Conservation (phyloP, 169 alveolate genomes). For the Amoebophrya sp. region DNA sequence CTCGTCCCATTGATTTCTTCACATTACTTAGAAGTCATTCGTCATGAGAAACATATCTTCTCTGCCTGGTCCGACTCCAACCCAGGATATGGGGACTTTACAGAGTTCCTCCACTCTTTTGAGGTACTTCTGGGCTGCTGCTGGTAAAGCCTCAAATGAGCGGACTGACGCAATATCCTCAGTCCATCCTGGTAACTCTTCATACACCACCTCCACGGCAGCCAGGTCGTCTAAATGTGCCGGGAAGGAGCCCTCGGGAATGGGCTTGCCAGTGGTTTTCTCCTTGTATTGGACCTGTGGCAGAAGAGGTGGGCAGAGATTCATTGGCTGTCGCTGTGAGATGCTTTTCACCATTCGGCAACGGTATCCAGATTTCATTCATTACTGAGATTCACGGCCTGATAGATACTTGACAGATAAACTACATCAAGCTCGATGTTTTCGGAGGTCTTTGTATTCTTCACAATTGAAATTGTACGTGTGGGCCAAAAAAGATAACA, state of each 20-base stretch:
- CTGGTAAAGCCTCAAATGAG: slow-evolving; percentile 22
- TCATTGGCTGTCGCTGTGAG: no score
- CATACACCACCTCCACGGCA: slow-evolving; percentile 30
- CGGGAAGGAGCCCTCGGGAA: slow-evolving; percentile 17
- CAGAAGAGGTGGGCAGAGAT: no score
- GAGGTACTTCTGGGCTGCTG: slow-evolving; percentile 32
- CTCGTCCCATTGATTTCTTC: no score
- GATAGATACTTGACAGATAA: no score
- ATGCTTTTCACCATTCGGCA: no score
- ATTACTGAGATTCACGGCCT: no score
- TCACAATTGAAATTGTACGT: no score
- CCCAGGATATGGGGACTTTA: slow-evolving; percentile 20
- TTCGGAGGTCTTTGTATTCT: no score
- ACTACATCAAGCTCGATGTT: no score
- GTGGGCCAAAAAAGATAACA: no score
- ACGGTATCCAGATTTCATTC: no score
- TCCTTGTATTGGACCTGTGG: slow-evolving; percentile 28
- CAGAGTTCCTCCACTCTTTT: slow-evolving; percentile 5
- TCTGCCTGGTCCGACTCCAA: slow-evolving; percentile 44
- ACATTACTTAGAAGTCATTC: no score
- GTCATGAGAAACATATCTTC: slow-evolving; percentile 15
- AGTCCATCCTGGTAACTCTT: slow-evolving; percentile 32
- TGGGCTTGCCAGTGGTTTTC: neutral
- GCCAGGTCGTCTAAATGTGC: neutral
- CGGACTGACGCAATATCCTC: neutral